A percentile compares a stretch with the other conserved stretches of the same genome.
Evolutionary conservation across 129 eudicot genomes (phyloP).

Genomic region (Flaveria ramosissima): DNA sequence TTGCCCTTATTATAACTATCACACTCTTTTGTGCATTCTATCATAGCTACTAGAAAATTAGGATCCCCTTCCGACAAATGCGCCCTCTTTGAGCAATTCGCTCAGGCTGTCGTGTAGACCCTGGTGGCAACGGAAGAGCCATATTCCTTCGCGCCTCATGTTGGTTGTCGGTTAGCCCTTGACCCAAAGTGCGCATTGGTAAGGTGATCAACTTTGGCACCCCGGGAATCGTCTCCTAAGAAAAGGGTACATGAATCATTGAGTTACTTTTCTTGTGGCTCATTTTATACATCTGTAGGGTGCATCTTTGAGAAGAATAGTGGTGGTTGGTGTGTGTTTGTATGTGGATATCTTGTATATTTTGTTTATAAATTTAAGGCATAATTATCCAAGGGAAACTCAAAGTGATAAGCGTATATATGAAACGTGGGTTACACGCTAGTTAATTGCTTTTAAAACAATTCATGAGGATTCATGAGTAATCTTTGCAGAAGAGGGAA

Average conservation of each 20-base stretch:
- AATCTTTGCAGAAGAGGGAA: conserved; percentile 20
- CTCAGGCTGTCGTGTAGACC: conserved; percentile 1
- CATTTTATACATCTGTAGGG: conserved; percentile 7
- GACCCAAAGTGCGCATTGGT: conserved; percentile 21
- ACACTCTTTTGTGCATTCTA: conserved; percentile 31
- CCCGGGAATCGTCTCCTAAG: conserved; percentile 42
- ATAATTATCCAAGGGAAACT: conserved; percentile 14
- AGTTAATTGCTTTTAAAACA: conserved; percentile 39
- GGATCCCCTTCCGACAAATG: conserved; percentile 25
- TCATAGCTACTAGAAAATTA: conserved; percentile 26
- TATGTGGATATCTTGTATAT: background rate
- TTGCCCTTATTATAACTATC: conserved; percentile 7
- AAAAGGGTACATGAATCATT: conserved; percentile 32
- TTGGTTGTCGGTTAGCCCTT: background rate
- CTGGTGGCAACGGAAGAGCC: conserved; percentile 37
- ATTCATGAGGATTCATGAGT: conserved; percentile 31
- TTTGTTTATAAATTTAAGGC: background rate
- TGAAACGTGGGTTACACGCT: conserved; percentile 32
- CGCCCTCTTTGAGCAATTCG: conserved; percentile 20
- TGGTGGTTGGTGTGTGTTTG: conserved; percentile 7
- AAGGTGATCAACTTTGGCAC: conserved; percentile 37
- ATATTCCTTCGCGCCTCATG: background rate
- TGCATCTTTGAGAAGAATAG: background rate
- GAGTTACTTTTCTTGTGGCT: conserved; percentile 25
- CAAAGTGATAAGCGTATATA: conserved; percentile 13